Evolutionary conservation across 371 early-diverging fungal genomes (phyloP).

Genomic region (Amoeboaphelidium protococcarum): DNA sequence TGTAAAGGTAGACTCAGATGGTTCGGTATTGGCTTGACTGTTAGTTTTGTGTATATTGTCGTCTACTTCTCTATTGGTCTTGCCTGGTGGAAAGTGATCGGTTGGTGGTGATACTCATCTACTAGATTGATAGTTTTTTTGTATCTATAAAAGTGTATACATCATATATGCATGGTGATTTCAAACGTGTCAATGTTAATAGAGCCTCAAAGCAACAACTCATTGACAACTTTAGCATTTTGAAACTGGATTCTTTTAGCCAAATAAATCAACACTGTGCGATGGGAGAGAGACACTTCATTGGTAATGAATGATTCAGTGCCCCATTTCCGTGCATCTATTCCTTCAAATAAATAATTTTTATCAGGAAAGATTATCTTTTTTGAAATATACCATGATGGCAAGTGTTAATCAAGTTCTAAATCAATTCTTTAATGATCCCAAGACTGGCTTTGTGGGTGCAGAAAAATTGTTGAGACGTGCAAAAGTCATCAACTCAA

Average conservation of each 20-base stretch:
- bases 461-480: constrained; percentile 1
- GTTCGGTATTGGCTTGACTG: constrained; percentile 25
- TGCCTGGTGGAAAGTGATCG: constrained; percentile 37
- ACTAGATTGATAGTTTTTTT: no score
- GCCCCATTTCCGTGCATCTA: neutral
- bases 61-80: constrained; percentile 32
- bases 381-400: neutral
- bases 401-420: neutral
- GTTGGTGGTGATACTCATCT: no score
- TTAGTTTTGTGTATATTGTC: constrained; percentile 20
- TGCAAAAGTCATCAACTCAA: neutral
- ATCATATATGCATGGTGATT: constrained; percentile 1
- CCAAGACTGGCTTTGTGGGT: constrained; percentile 1
- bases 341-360: constrained; percentile 1
- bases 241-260: neutral
- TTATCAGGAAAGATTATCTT: neutral
- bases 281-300: neutral
- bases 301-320: constrained; percentile 1
- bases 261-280: neutral
- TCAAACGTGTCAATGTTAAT: neutral
- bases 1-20: constrained; percentile 24
- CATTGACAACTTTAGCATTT: neutral
- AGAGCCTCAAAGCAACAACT: neutral
- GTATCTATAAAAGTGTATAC: no score
- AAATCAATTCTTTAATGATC: neutral